Percentiles rank a stretch among this genome's conserved stretches.
These are phyloP conservation scores for Naematelia encephala DNA, from an alignment of 768 basidiomycete species.

Conservation along the genomic window DNA sequence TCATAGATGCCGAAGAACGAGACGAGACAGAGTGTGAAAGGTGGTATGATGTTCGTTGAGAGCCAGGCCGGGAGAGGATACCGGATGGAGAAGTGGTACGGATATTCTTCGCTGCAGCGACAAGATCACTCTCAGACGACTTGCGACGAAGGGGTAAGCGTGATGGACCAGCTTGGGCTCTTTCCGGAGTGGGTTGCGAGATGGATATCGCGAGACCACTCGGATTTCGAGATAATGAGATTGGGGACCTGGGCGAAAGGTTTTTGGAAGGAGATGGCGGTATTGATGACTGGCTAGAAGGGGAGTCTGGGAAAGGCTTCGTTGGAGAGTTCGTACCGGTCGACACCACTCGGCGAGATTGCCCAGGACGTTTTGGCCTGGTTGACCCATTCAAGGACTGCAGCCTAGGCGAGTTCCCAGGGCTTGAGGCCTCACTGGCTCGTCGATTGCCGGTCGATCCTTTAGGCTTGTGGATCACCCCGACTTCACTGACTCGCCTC, in stretches of 20 bases:
- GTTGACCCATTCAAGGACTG: neutral
- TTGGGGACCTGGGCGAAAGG: neutral
- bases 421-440: neutral
- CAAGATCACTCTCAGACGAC: constrained; percentile 4
- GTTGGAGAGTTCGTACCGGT: neutral
- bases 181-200: constrained; percentile 13
- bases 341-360: neutral
- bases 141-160: neutral
- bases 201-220: constrained; percentile 1
- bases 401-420: neutral
- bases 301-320: neutral
- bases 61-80: neutral
- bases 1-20: neutral
- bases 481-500: neutral
- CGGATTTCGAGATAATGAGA: neutral
- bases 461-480: neutral
- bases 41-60: constrained; percentile 18
- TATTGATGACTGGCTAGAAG: neutral
- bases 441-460: neutral
- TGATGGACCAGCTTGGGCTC: constrained; percentile 4
- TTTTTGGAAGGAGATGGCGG: neutral
- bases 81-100: neutral
- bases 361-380: neutral
- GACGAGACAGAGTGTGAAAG: constrained; percentile 14
- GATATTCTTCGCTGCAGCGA: neutral